Evolutionary conservation across 805 yeast genomes (phyloP).

Genomic region (Hanseniaspora hatyaiensis): DNA sequence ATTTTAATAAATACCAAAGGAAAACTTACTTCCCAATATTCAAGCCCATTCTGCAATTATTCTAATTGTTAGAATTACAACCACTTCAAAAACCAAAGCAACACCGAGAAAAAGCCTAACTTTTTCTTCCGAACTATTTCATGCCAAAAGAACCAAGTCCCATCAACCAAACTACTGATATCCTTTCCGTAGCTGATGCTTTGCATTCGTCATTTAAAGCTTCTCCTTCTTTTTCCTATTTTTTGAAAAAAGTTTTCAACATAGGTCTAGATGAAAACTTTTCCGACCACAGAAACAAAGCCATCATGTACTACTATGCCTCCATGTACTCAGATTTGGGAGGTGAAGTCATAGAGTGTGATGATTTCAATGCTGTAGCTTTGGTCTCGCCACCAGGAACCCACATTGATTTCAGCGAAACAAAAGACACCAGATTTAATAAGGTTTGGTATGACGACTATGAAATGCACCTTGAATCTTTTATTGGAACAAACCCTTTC

Average conservation of each 20-base stretch:
- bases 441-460: conserved; percentile 25
- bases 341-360: conserved; percentile 28
- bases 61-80: not conserved
- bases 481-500: conserved; percentile 23
- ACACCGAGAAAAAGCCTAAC: not conserved
- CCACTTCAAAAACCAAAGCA: not conserved
- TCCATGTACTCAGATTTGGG: conserved; percentile 25
- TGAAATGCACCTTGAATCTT: conserved; percentile 11
- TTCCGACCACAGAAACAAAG: conserved; percentile 23
- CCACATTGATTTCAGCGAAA: conserved; percentile 22
- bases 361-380: conserved; percentile 29
- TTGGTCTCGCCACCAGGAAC: conserved; percentile 25
- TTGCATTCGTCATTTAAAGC: conserved; percentile 25
- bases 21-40: not conserved
- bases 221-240: conserved; percentile 24
- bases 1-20: not conserved
- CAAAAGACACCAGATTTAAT: conserved; percentile 26
- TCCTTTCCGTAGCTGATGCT: conserved; percentile 24
- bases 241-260: conserved; percentile 26
- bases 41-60: not conserved
- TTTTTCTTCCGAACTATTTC: not conserved
- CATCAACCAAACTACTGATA: conserved; percentile 21
- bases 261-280: conserved; percentile 22
- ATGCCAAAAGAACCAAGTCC: conserved; percentile 16
- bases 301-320: conserved; percentile 23